phyloP scores from a whole-genome alignment of 306 rosid species.

The Mimosa pudica region DNA sequence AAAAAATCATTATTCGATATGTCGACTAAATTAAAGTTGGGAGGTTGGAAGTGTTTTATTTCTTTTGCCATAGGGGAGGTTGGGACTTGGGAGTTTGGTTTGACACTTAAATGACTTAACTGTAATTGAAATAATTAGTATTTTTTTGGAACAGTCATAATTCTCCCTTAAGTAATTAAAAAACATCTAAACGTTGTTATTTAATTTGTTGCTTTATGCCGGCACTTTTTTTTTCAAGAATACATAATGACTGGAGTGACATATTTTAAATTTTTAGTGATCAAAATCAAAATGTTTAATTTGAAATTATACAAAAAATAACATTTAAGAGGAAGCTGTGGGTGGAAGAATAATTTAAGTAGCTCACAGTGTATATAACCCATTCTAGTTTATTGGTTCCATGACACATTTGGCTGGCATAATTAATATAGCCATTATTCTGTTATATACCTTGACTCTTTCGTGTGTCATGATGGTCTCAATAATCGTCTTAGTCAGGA shows the following conservation, averaged over 20 bases:
- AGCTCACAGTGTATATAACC: conserved; percentile 18
- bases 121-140: too few relatives aligned
- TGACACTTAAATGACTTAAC: too few relatives aligned
- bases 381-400: conserved; percentile 21
- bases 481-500: conserved; percentile 31
- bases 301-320: background rate
- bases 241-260: background rate
- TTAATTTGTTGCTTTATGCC: background rate
- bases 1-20: too few relatives aligned
- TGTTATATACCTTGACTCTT: background rate
- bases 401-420: conserved; percentile 38
- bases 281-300: background rate
- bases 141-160: too few relatives aligned
- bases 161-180: background rate
- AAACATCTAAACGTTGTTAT: background rate
- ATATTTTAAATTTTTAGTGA: background rate
- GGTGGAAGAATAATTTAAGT: conserved; percentile 21
- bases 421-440: conserved; percentile 39
- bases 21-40: too few relatives aligned
- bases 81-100: too few relatives aligned
- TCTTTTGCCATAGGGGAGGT: too few relatives aligned
- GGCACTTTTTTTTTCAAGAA: background rate
- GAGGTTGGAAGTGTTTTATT: too few relatives aligned
- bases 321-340: background rate
- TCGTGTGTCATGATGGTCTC: conserved; percentile 32